Conservation (phyloP, 208 protist species). For the Polymyxa betae region DNA sequence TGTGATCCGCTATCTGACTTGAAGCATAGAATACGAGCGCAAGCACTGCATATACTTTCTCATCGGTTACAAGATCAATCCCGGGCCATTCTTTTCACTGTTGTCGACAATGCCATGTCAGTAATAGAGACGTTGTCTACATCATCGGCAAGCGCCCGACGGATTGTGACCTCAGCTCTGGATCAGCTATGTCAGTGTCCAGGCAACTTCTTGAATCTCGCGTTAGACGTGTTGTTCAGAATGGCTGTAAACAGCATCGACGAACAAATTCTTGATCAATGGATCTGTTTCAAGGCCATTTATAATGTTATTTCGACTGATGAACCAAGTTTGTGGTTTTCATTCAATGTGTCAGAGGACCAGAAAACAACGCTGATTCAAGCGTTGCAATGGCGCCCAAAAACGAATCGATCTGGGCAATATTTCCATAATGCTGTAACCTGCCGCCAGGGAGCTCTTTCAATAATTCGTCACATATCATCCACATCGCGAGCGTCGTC, state of each 20-base stretch:
- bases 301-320: neutral
- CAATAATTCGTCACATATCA: constrained; percentile 17
- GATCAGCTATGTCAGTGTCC: constrained; percentile 2
- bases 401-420: neutral
- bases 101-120: neutral
- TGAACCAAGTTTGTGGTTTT: neutral
- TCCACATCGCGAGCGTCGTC: neutral
- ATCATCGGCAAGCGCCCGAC: neutral
- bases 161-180: neutral
- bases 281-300: constrained; percentile 19
- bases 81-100: neutral
- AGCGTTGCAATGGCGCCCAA: neutral
- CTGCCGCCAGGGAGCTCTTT: neutral
- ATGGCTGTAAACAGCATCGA: neutral
- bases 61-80: neutral
- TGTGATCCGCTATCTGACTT: neutral
- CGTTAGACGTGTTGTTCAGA: neutral
- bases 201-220: neutral
- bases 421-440: neutral
- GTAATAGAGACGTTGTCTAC: neutral
- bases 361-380: neutral
- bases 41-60: neutral
- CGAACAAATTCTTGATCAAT: neutral
- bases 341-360: neutral
- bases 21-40: neutral